These are phyloP conservation scores for Phytophthora agathidicida DNA, from an alignment of 352 stramenopile species.

Conservation along the genomic window DNA sequence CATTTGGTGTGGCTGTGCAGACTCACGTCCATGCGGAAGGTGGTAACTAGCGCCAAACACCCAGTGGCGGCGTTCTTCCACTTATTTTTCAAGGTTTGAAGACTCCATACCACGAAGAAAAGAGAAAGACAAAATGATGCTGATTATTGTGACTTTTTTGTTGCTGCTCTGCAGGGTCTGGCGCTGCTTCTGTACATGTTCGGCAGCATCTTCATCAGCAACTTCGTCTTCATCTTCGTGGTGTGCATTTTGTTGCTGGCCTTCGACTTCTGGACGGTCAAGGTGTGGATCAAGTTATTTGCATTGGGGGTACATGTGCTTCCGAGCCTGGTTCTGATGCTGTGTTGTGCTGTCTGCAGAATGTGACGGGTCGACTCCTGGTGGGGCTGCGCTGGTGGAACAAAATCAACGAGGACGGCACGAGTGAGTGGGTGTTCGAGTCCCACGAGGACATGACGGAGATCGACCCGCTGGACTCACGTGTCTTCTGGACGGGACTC, in stretches of 20 bases:
- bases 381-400: constrained; percentile 99
- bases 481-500: constrained; percentile 96
- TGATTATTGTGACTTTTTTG: constrained; percentile 1
- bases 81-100: constrained; percentile 94
- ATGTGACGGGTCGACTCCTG: constrained; percentile 86
- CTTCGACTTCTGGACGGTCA: constrained; percentile 99
- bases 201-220: constrained; percentile 87
- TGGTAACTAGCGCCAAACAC: constrained; percentile 87
- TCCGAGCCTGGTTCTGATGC: constrained; percentile 34
- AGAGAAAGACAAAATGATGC: not conserved
- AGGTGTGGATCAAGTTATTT: constrained; percentile 68
- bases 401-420: constrained; percentile 94
- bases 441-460: constrained; percentile 91
- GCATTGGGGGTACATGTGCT: not conserved
- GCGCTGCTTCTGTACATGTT: constrained; percentile 96
- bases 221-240: constrained; percentile 97
- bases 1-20: constrained; percentile 34
- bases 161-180: constrained; percentile 39
- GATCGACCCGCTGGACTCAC: constrained; percentile 88
- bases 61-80: constrained; percentile 96
- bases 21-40: constrained; percentile 73
- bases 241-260: constrained; percentile 96
- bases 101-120: not conserved
- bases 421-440: constrained; percentile 98
- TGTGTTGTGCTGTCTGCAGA: constrained; percentile 41